Evolutionary conservation across 1,284 basidiomycete genomes (phyloP), one percentile per base, ranked within the genome.

Genomic region (Melampsora americana): DNA sequence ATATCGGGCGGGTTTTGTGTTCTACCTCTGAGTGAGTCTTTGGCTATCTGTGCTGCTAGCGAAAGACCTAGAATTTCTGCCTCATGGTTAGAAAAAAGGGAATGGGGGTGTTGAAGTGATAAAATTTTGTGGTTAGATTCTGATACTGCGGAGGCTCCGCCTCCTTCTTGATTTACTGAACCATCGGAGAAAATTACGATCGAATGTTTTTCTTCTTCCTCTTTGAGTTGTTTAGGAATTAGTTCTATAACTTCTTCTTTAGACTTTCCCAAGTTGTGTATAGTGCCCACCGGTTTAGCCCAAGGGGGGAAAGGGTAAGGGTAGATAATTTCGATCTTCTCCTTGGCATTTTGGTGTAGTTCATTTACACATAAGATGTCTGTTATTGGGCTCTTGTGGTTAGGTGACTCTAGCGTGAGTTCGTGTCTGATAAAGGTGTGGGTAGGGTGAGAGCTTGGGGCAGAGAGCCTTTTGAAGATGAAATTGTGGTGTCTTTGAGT

Each of bases 11-110:
- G 23, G 9, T 50, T 26, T 4, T 48, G 50, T 56, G 18, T 6
- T 5, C 32, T 30, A 3, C 46, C 20, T 48, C 50, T 4, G 1
- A 30, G 5, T 26, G 48, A 23, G 11, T 30, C 11, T 42, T 32
- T 46, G 16, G 65, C 65, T 44, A 66, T n/a, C 4, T 28, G 18
- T 5, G 35, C 35, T 35, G 35, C 35, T 9, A 35, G 35, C 9
- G 35, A 35, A 5, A 66, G 35, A 2, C 66, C 66, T 23, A 68
- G 53, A 5, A 68, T 9, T 26, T 68, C 48, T 1, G 66, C 48
- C 23, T 68, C 48, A 26, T 23, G 53, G 26, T 68, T 68, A 5
- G 44, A 67, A 26, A 68, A n/a, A 11, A 53, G n/a, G n/a, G n/a
- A 18, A 11, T 53, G 66, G 44, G 46, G 42, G 2, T 14, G 16